Evolutionary conservation across 129 eudicot species (phyloP).

Genomic region (Chrysanthemum lavandulifolium): DNA sequence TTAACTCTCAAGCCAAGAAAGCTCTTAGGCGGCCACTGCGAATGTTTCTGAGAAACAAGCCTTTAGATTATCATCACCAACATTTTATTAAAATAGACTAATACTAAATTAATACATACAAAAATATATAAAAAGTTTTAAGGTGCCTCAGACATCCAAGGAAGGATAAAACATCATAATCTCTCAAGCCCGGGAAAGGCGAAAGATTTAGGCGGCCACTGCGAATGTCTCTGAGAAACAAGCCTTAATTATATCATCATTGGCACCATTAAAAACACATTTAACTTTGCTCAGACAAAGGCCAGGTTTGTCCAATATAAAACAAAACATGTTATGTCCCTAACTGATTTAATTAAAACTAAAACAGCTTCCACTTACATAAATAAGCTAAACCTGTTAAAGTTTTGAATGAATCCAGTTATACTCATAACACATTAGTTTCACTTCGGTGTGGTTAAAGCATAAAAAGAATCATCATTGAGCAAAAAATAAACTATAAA

Average conservation of each 20-base stretch:
- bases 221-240: constrained; percentile 75
- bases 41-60: constrained; percentile 47
- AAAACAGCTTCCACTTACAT: constrained; percentile 6
- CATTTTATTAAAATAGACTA: too few species aligned
- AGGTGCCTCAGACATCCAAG: too few species aligned
- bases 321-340: constrained; percentile 14
- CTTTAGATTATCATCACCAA: constrained; percentile 23
- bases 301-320: constrained; percentile 72
- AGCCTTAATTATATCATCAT: constrained; percentile 34
- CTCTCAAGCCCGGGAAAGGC: too few species aligned
- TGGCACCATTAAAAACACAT: background rate
- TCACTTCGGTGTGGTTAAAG: constrained; percentile 98
- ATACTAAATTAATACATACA: too few species aligned
- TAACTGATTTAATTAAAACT: constrained; percentile 28
- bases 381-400: background rate
- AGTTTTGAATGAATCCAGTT: constrained; percentile 1
- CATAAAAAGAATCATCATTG: constrained; percentile 77
- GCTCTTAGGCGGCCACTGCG: constrained; percentile 42
- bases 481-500: constrained; percentile 26
- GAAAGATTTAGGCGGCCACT: constrained; percentile 43
- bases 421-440: constrained; percentile 12
- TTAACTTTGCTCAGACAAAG: constrained; percentile 56
- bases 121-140: too few species aligned
- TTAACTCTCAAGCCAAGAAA: constrained; percentile 33
- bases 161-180: too few species aligned